phyloP scores from a whole-genome alignment of 2,329 filamentous ascomycete genomes.

The Sclerotinia trifoliorum region DNA sequence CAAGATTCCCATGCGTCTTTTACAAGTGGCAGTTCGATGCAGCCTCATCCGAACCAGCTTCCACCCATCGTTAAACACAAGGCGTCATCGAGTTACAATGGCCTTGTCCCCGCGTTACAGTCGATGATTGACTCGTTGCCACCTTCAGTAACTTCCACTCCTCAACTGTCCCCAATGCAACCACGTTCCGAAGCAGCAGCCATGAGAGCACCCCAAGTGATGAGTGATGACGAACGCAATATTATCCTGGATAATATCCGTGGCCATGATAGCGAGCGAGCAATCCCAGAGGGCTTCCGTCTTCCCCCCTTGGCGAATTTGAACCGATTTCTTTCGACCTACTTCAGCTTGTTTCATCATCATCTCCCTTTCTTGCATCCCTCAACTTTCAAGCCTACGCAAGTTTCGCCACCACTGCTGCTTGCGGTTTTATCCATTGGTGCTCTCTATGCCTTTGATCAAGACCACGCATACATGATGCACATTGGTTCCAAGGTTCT shows the following conservation, averaged over 20 bases:
- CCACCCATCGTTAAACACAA: conserved; percentile 65
- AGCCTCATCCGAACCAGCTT: conserved; percentile 61
- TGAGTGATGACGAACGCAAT: conserved; percentile 80
- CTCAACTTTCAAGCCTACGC: conserved; percentile 79
- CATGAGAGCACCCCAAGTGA: conserved; percentile 74
- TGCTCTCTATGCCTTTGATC: conserved; percentile 93
- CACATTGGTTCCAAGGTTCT: conserved; percentile 97
- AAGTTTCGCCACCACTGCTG: conserved; percentile 77
- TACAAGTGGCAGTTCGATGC: conserved; percentile 55
- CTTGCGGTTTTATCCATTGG: conserved; percentile 92
- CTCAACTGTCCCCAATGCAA: conserved; percentile 70
- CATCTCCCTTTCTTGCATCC: conserved; percentile 95
- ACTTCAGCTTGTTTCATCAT: conserved; percentile 96
- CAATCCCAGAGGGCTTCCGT: conserved; percentile 85
- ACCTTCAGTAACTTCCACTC: conserved; percentile 66
- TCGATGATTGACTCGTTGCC: conserved; percentile 72
- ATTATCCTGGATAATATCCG: conserved; percentile 84
- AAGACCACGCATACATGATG: conserved; percentile 93
- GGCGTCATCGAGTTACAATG: conserved; percentile 53
- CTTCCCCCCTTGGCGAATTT: conserved; percentile 76
- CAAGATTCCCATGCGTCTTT: conserved; percentile 68
- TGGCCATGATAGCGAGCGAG: conserved; percentile 73
- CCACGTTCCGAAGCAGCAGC: conserved; percentile 54
- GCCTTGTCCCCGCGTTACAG: conserved; percentile 64
- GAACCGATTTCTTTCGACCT: conserved; percentile 91